Percentiles rank a stretch among this genome's conserved stretches.
Evolutionary conservation across 805 yeast genomes (phyloP).

Genomic region (Candida patagonica): DNA sequence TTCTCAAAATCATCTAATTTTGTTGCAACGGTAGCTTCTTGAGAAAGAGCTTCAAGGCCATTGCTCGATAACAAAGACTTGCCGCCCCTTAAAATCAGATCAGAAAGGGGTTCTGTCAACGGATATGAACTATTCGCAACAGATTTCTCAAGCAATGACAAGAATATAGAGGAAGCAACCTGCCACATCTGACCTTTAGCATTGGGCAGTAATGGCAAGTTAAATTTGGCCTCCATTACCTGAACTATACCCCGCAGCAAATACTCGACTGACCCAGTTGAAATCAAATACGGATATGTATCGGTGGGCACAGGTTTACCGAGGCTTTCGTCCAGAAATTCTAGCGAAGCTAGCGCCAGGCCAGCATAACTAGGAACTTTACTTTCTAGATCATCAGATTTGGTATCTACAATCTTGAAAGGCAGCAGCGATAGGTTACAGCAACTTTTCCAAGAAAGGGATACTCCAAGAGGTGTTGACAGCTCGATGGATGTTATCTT

Average conservation of each 20-base stretch:
- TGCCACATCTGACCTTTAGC: conserved; percentile 18
- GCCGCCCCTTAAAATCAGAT: conserved; percentile 25
- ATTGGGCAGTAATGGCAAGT: conserved; percentile 9
- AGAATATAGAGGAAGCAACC: conserved; percentile 12
- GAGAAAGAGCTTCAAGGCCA: conserved; percentile 29
- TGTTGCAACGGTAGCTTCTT: conserved; percentile 14
- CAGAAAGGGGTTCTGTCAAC: conserved; percentile 30
- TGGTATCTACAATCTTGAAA: conserved; percentile 3
- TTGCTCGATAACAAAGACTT: conserved; percentile 15
- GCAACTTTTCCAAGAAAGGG: conserved; percentile 6
- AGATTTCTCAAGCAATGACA: conserved; percentile 5
- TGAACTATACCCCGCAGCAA: conserved; percentile 8
- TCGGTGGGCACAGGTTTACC: not conserved
- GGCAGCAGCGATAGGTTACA: conserved; percentile 4
- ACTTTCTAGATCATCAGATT: not conserved
- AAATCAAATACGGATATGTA: conserved; percentile 2
- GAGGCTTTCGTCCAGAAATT: conserved; percentile 1
- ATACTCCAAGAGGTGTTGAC: conserved; percentile 1
- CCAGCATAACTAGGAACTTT: conserved; percentile 13
- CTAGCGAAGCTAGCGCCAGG: conserved; percentile 8
- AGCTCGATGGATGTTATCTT: conserved; percentile 32
- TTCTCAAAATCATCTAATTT: conserved; percentile 29
- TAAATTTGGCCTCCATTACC: conserved; percentile 14
- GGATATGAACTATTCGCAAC: conserved; percentile 20
- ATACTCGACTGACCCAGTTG: conserved; percentile 6